phyloP scores from a whole-genome alignment of 164 flowering plant genomes.

The Aristolochia contorta region DNA sequence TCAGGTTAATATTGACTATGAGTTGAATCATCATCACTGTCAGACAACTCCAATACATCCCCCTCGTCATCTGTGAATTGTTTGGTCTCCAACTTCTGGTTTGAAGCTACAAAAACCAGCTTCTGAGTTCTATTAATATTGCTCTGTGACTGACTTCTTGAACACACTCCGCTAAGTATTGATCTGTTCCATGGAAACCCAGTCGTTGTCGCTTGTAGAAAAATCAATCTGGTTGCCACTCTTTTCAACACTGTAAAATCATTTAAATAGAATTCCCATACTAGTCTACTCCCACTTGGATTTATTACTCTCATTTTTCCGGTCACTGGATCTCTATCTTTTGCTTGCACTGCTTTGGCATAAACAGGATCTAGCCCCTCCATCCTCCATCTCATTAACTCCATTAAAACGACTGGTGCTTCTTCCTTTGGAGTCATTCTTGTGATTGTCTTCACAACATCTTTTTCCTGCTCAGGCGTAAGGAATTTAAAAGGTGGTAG shows the following conservation, averaged over 20 bases:
- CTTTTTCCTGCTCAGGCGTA: constrained; percentile 54
- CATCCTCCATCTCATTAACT: constrained; percentile 70
- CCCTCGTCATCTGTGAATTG: constrained; percentile 36
- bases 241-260: constrained; percentile 33
- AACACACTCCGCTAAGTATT: constrained; percentile 25
- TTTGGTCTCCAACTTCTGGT: constrained; percentile 31
- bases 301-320: constrained; percentile 58
- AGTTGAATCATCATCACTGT: constrained; percentile 17
- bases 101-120: constrained; percentile 44
- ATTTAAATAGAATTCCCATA: constrained; percentile 54
- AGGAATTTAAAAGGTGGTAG: constrained; percentile 59
- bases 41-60: constrained; percentile 35
- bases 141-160: constrained; percentile 26
- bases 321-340: constrained; percentile 43
- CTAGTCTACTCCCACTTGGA: constrained; percentile 51
- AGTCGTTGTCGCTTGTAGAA: constrained; percentile 19
- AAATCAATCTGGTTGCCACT: constrained; percentile 18
- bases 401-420: constrained; percentile 55
- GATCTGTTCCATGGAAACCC: constrained; percentile 29
- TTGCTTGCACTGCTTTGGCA: constrained; percentile 61
- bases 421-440: constrained; percentile 43
- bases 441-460: constrained; percentile 48
- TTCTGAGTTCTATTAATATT: constrained; percentile 44
- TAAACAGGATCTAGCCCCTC: constrained; percentile 62
- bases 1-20: too few species aligned